Conservation (phyloP, 108 stramenopile genomes). For the Aurantiochytrium sp. region DNA sequence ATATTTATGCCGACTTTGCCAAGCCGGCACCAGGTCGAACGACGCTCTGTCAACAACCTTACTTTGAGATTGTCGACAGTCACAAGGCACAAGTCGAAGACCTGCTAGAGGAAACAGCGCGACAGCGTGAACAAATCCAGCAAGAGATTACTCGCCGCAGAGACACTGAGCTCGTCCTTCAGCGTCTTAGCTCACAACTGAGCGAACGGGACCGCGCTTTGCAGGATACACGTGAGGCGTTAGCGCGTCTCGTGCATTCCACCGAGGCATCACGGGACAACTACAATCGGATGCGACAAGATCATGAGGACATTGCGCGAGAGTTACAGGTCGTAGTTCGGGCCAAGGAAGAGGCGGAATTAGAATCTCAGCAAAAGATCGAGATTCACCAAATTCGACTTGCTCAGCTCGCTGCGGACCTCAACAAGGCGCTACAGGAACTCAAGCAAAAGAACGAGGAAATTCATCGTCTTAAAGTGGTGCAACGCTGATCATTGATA, state of each 20-base stretch:
- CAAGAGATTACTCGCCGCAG: not conserved
- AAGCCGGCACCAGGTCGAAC: not conserved
- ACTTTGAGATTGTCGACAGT: not conserved
- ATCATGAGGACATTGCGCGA: not conserved
- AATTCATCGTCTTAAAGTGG: not conserved
- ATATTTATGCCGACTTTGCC: not conserved
- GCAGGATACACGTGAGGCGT: not conserved
- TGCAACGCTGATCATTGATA: not conserved
- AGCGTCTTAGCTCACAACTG: not conserved
- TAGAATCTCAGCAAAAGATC: not conserved
- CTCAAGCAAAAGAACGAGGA: constrained; percentile 5
- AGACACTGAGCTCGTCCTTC: not conserved
- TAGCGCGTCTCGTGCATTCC: not conserved
- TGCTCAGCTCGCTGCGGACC: not conserved
- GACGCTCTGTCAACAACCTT: not conserved
- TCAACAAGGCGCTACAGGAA: constrained; percentile 8
- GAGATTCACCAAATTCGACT: not conserved
- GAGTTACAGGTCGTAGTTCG: not conserved
- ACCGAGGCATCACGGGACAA: not conserved
- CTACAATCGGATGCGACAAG: not conserved
- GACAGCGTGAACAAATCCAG: not conserved
- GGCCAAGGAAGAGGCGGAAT: not conserved
- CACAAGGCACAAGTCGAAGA: not conserved
- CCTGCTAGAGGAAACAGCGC: not conserved
- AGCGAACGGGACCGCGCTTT: not conserved